A percentile compares a stretch with the other conserved stretches of the same genome.
These are phyloP conservation scores for Pleurostoma richardsiae DNA, from an alignment of 2,329 filamentous ascomycete genomes.

Conservation along the genomic window DNA sequence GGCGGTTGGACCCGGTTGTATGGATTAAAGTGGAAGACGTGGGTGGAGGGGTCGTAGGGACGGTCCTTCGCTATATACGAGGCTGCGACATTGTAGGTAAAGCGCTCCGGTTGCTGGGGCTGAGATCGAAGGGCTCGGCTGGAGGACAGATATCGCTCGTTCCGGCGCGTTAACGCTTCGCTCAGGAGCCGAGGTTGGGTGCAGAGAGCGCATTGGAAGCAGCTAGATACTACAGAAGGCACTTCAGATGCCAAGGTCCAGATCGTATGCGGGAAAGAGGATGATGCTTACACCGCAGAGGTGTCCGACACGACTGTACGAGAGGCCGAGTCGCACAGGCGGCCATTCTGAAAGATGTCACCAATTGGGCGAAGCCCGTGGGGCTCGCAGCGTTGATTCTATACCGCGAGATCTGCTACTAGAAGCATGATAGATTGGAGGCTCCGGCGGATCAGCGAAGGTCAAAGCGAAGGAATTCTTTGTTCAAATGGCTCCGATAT, in stretches of 20 bases:
- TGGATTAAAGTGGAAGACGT: slow-evolving; percentile 70
- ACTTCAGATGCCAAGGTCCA: too few species aligned
- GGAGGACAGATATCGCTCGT: not conserved
- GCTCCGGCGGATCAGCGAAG: not conserved
- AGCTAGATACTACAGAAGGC: too few species aligned
- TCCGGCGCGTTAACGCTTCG: too few species aligned
- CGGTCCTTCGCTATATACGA: slow-evolving; percentile 71
- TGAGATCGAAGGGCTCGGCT: slow-evolving; percentile 11
- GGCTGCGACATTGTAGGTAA: slow-evolving; percentile 68
- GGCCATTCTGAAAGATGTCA: slow-evolving; percentile 4
- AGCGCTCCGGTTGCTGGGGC: slow-evolving; percentile 19
- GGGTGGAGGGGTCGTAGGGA: slow-evolving; percentile 60
- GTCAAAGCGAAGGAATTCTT: too few species aligned
- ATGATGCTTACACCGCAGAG: slow-evolving; percentile 9
- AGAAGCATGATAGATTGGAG: slow-evolving; percentile 3
- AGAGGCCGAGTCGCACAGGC: slow-evolving; percentile 9
- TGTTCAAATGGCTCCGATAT: too few species aligned
- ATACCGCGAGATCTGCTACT: not conserved
- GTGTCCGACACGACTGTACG: slow-evolving; percentile 7
- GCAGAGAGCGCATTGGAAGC: too few species aligned
- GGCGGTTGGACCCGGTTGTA: slow-evolving; percentile 53
- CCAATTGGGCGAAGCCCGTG: slow-evolving; percentile 6
- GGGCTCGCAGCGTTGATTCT: slow-evolving; percentile 5
- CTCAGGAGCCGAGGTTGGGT: too few species aligned
- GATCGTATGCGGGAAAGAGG: too few species aligned